These are phyloP conservation scores for Cutaneotrichosporon sp. DNA, from an alignment of 1,284 basidiomycete genomes.

Conservation along the genomic window DNA sequence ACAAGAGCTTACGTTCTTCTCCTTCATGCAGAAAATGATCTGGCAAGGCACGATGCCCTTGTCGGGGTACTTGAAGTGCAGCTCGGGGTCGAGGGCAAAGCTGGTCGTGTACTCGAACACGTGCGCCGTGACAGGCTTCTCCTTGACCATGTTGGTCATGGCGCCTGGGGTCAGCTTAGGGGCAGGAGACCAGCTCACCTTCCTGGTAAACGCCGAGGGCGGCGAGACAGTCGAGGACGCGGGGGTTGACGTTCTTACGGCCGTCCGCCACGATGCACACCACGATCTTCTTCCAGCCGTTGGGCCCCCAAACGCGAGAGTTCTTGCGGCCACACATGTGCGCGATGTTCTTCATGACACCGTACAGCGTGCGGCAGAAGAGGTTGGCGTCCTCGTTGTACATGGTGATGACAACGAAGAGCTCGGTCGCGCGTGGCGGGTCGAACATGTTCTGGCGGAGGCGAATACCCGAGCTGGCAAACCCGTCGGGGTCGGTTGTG, in stretches of 20 bases:
- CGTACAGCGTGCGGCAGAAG: constrained; percentile 92
- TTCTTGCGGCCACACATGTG: constrained; percentile 92
- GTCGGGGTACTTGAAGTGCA: constrained; percentile 93
- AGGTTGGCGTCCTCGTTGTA: constrained; percentile 94
- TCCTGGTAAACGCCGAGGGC: constrained; percentile 62
- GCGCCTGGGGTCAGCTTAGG: constrained; percentile 54
- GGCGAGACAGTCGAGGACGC: constrained; percentile 81
- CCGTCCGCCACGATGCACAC: constrained; percentile 96
- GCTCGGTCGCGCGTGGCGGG: constrained; percentile 72
- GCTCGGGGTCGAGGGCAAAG: constrained; percentile 80
- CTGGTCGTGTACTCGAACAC: constrained; percentile 89
- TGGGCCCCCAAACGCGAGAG: constrained; percentile 91
- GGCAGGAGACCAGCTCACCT: constrained; percentile 22
- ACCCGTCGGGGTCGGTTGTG: constrained; percentile 92
- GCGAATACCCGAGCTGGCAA: constrained; percentile 77
- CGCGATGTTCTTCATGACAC: constrained; percentile 88
- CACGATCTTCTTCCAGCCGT: constrained; percentile 97
- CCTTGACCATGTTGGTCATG: constrained; percentile 89
- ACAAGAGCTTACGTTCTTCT: constrained; percentile 91
- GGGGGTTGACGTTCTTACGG: constrained; percentile 85
- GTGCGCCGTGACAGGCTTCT: constrained; percentile 86
- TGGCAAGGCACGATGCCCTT: constrained; percentile 89
- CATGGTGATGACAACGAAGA: constrained; percentile 96
- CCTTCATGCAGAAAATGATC: constrained; percentile 72
- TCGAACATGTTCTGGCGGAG: constrained; percentile 79